Conservation (phyloP, 495 filamentous ascomycete species). For the Daldinia decipiens region DNA sequence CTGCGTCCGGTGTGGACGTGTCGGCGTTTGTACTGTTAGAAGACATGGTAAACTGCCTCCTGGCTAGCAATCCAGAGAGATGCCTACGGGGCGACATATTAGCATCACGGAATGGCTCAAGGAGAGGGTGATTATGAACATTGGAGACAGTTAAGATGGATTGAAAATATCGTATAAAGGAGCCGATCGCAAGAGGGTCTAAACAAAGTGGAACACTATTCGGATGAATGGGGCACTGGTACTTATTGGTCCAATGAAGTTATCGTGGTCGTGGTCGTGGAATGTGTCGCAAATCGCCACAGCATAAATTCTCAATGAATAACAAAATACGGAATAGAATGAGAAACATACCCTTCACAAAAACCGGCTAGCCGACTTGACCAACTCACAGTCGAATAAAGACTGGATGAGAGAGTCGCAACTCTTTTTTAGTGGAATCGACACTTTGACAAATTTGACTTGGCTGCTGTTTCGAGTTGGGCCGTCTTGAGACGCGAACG, state of each 20-base stretch:
- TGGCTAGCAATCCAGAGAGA: constrained; percentile 50
- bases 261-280: too few species aligned
- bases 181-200: constrained; percentile 2
- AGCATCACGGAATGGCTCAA: constrained; percentile 40
- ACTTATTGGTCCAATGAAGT: constrained; percentile 40
- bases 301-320: constrained; percentile 27
- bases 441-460: constrained; percentile 34
- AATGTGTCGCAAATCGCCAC: constrained; percentile 44
- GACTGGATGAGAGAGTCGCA: constrained; percentile 38
- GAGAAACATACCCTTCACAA: constrained; percentile 30
- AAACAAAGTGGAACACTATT: constrained; percentile 33
- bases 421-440: constrained; percentile 21
- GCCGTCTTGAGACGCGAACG: constrained; percentile 41
- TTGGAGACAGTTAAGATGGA: constrained; percentile 1
- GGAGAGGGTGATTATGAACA: constrained; percentile 20
- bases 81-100: constrained; percentile 54
- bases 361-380: constrained; percentile 22
- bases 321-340: constrained; percentile 7
- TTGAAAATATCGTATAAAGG: constrained; percentile 5
- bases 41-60: constrained; percentile 57
- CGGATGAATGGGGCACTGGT: constrained; percentile 37
- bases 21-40: constrained; percentile 55
- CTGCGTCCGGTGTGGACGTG: constrained; percentile 35
- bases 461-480: constrained; percentile 43
- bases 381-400: constrained; percentile 26